Conservation (phyloP, 257 asterid genomes). For the Penstemon davidsonii region DNA sequence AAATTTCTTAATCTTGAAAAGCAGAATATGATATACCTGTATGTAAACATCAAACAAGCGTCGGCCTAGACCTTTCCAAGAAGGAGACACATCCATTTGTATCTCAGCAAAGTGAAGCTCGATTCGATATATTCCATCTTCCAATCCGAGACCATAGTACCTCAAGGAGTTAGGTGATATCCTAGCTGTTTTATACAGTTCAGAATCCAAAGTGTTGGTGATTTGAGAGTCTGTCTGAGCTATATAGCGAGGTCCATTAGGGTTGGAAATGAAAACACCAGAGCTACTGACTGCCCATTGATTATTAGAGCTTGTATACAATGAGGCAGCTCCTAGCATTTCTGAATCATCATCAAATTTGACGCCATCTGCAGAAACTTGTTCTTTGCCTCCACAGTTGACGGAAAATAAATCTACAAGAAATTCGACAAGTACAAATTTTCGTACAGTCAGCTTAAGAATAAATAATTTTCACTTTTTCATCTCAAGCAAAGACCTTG, state of each 20-base stretch:
- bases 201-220: constrained; percentile 53
- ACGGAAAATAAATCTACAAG: constrained; percentile 52
- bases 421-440: not conserved
- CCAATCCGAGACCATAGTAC: constrained; percentile 63
- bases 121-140: constrained; percentile 45
- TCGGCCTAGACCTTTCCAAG: constrained; percentile 65
- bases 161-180: constrained; percentile 51
- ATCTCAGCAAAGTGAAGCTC: constrained; percentile 71
- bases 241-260: constrained; percentile 38
- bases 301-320: constrained; percentile 39
- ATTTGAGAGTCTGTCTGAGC: constrained; percentile 54
- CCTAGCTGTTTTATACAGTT: constrained; percentile 57
- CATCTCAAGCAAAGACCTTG: not conserved
- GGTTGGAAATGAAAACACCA: constrained; percentile 52
- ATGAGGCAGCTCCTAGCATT: constrained; percentile 49
- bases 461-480: not conserved
- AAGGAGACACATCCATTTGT: constrained; percentile 48
- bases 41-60: constrained; percentile 57
- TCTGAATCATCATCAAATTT: constrained; percentile 50
- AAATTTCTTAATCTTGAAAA: not conserved
- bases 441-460: constrained; percentile 7
- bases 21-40: constrained; percentile 39
- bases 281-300: constrained; percentile 63
- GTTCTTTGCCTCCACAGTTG: constrained; percentile 60
- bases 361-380: constrained; percentile 36